These are phyloP conservation scores for Croton setiger DNA, from an alignment of 441 rosid species.

Conservation along the genomic window DNA sequence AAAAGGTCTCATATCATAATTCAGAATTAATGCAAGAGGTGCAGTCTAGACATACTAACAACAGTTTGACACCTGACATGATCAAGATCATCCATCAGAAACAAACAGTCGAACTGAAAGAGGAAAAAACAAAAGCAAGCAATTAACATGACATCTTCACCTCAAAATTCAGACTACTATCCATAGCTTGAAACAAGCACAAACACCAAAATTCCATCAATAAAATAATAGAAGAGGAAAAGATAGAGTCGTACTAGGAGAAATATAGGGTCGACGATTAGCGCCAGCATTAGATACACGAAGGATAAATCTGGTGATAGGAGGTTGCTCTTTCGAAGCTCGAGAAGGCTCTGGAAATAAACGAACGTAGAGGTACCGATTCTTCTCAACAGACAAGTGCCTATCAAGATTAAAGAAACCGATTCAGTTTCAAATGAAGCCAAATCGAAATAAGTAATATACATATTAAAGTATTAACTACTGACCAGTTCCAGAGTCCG, in stretches of 20 bases:
- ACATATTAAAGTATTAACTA: neutral
- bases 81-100: neutral
- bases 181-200: neutral
- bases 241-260: constrained; percentile 39
- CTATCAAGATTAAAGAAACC: constrained; percentile 23
- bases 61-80: neutral
- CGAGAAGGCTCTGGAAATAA: constrained; percentile 76
- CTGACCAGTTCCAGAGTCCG: constrained; percentile 94
- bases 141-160: neutral
- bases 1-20: neutral
- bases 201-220: neutral
- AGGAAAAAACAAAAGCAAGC: neutral
- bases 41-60: neutral
- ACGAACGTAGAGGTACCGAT: constrained; percentile 61
- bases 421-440: too few relatives aligned
- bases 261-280: constrained; percentile 49
- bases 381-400: constrained; percentile 83
- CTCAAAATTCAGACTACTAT: too few relatives aligned
- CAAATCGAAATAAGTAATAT: neutral
- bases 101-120: neutral
- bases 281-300: constrained; percentile 48
- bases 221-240: neutral
- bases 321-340: constrained; percentile 72
- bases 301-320: constrained; percentile 37
- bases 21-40: neutral